A percentile compares a stretch with the other conserved stretches of the same genome.
These are phyloP conservation scores for Plasmodiophora brassicae DNA, from an alignment of 208 protist species.

Conservation along the genomic window DNA sequence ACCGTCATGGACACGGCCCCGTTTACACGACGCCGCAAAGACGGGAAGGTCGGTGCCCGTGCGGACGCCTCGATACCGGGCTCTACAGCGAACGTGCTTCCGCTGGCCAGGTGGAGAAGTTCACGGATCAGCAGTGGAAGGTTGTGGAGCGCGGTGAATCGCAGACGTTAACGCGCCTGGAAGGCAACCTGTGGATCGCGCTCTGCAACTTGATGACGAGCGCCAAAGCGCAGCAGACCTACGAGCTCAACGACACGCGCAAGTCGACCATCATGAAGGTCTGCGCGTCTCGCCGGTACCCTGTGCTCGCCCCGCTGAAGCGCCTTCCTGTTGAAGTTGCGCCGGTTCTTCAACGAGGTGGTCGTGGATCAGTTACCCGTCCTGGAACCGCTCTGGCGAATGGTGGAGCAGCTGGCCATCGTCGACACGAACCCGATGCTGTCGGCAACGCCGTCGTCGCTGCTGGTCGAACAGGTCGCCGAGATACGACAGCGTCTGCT, in stretches of 20 bases:
- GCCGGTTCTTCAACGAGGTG: constrained; percentile 24
- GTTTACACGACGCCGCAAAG: neutral
- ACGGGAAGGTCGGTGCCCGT: neutral
- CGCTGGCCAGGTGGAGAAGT: neutral
- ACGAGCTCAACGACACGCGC: neutral
- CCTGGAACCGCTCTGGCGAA: neutral
- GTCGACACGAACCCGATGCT: neutral
- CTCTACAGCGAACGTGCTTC: neutral
- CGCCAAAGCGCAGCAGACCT: neutral
- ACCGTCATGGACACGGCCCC: neutral
- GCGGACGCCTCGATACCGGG: no score
- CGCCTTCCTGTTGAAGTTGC: neutral
- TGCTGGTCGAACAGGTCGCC: constrained; percentile 12
- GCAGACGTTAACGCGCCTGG: neutral
- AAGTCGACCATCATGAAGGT: neutral
- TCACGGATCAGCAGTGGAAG: neutral
- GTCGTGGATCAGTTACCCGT: constrained; percentile 26
- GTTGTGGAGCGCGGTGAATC: neutral
- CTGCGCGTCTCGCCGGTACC: no score
- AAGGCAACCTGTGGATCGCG: constrained; percentile 26
- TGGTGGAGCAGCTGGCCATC: neutral
- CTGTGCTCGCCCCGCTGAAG: no score
- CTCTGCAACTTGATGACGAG: constrained; percentile 12
- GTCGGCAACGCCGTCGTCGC: neutral
- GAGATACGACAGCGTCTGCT: neutral